phyloP scores from a whole-genome alignment of 345 rosid genomes.

The Hibiscus syriacus region DNA sequence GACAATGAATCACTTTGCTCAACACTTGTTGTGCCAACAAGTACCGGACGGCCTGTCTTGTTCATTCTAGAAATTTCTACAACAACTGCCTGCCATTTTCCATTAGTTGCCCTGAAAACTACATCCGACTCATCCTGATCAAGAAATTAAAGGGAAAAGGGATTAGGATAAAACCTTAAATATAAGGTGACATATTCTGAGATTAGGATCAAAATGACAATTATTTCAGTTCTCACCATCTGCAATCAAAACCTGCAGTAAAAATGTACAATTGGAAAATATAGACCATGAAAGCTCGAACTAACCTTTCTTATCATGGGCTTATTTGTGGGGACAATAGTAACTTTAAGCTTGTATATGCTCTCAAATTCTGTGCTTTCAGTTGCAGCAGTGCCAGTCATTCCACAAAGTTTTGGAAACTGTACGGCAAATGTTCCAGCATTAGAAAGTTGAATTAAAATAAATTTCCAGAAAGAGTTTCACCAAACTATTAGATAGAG shows the following conservation, averaged over 20 bases:
- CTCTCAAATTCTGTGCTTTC: conserved; percentile 97
- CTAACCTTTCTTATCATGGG: conserved; percentile 93
- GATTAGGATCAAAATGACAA: background rate
- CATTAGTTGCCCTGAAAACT: conserved; percentile 79
- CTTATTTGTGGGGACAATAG: conserved; percentile 94
- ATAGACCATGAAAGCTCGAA: conserved; percentile 6
- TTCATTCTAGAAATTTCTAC: conserved; percentile 95
- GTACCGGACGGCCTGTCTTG: conserved; percentile 86
- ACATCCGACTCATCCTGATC: conserved; percentile 96
- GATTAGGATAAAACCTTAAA: background rate
- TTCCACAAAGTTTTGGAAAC: conserved; percentile 98
- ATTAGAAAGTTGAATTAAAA: conserved; percentile 9
- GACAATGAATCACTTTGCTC: conserved; percentile 95
- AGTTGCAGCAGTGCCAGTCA: conserved; percentile 99
- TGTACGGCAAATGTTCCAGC: conserved; percentile 23
- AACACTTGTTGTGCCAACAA: conserved; percentile 98
- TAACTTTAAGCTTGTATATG: conserved; percentile 94
- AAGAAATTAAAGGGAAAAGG: conserved; percentile 15
- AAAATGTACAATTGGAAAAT: background rate
- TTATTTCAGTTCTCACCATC: background rate
- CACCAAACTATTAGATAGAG: conserved; percentile 10
- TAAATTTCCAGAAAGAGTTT: conserved; percentile 8
- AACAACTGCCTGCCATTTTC: conserved; percentile 95
- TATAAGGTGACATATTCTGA: background rate
- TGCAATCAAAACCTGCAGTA: background rate